Conservation (phyloP, 78 protist species). For the Dictyostelium firmibasis region DNA sequence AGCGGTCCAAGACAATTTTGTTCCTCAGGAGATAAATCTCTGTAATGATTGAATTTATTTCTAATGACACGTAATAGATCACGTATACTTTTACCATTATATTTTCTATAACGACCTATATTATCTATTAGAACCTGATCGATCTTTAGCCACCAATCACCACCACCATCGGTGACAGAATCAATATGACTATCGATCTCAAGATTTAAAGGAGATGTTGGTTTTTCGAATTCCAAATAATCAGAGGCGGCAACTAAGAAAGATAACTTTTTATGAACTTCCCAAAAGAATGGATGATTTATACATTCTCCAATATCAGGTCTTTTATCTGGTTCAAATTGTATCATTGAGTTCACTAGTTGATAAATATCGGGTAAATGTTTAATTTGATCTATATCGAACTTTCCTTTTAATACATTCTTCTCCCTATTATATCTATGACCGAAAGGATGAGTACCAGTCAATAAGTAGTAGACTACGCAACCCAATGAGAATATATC, state of each 20-base stretch:
- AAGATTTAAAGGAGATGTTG: conserved; percentile 13
- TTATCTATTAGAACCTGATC: conserved; percentile 69
- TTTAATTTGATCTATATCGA: conserved; percentile 18
- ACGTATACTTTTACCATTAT: conserved; percentile 56
- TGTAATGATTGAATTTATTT: conserved; percentile 86
- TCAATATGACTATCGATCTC: conserved; percentile 37
- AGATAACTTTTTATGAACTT: conserved; percentile 20
- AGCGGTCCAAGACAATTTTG: conserved; percentile 67
- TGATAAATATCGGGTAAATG: conserved; percentile 40
- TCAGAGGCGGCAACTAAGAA: conserved; percentile 86
- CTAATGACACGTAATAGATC: conserved; percentile 87
- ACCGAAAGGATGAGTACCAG: conserved; percentile 92
- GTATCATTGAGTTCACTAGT: conserved; percentile 8
- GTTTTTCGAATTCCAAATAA: conserved; percentile 67
- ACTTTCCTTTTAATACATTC: conserved; percentile 75
- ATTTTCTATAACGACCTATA: conserved; percentile 80
- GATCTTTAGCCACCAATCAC: conserved; percentile 59
- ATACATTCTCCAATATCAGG: conserved; percentile 38
- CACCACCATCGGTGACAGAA: neutral
- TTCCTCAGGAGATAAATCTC: conserved; percentile 75
- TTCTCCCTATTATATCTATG: conserved; percentile 74
- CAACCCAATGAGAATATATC: conserved; percentile 91
- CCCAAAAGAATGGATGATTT: conserved; percentile 89
- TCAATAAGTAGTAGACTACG: conserved; percentile 78
- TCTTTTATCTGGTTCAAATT: conserved; percentile 40